Evolutionary conservation across 2,329 filamentous ascomycete genomes (phyloP), one percentile per base, ranked within the genome.

Genomic region (Waltergamsia citrina): DNA sequence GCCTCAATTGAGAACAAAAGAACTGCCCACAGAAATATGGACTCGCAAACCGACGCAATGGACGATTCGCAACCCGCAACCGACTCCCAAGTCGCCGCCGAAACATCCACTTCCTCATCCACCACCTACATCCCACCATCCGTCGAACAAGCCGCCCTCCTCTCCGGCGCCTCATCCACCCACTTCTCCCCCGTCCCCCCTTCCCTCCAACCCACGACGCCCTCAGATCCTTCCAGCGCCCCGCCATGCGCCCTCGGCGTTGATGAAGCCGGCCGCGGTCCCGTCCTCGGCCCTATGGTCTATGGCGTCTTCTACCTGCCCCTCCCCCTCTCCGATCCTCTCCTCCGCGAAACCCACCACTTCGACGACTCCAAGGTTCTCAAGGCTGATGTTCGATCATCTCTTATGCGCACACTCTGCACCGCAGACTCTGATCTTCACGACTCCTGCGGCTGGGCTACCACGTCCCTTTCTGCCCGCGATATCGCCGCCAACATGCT

Each of bases 321-420:
- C 33, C 57, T 85, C 3, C 69, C 77, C 0, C 65, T 78, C 19
- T 73, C 80, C 18, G 78, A 81, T 51, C 71, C 81, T 2, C 75
- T 95, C 19, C 78, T 96, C 16, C 81, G 85, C 33, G 60, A 74
- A 23, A 76, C 78, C 4, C 81, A 94, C 63, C 83, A 81, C 64
- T 95, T 95, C 61, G 83, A 95, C 66, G 90, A 96, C 67, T 93
- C 84, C 54, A 96, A 96, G 63, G 85, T 87, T 5, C 75, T 96
- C 25, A 93, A 83, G 0, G 75, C 88, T 0, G 63, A 69, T n/a
- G 76, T 90, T 24, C 85, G 90, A 43, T 80, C 83, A 11, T 59
- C 68, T 7, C 73, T 96, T 10, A 72, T 81, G 70, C 55, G 62
- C 26, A 68, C 69, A 3, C 73, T 95, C 29, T 94, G 86, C 65